Conservation (phyloP, 345 rosid species). For the Erodium maritimum region DNA sequence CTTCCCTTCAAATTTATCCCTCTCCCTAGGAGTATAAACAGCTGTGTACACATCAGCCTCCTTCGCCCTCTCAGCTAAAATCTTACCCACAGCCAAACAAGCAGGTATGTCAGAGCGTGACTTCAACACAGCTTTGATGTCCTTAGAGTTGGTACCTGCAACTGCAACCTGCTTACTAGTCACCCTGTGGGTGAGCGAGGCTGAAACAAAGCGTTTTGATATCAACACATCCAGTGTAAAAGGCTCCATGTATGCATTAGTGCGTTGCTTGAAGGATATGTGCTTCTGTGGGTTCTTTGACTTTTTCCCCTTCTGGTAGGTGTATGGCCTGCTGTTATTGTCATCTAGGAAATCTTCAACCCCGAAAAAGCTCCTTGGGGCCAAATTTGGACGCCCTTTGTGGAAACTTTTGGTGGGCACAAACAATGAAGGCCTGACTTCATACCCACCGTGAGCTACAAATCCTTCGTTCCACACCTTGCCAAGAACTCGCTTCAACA, state of each 20-base stretch:
- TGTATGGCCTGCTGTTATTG: constrained; percentile 75
- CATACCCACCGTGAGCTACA: neutral
- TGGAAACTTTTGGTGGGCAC: neutral
- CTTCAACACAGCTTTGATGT: constrained; percentile 67
- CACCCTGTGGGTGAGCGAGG: constrained; percentile 84
- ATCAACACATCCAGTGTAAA: constrained; percentile 81
- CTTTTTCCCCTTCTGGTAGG: constrained; percentile 71
- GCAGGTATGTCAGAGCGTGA: constrained; percentile 90
- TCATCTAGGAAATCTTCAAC: constrained; percentile 94
- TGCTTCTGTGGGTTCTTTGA: constrained; percentile 76
- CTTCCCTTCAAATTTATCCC: constrained; percentile 94
- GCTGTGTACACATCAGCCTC: constrained; percentile 89
- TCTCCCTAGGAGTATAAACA: constrained; percentile 70
- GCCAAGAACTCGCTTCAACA: neutral
- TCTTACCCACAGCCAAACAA: constrained; percentile 64
- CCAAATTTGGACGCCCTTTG: constrained; percentile 27
- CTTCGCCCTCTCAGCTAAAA: constrained; percentile 69
- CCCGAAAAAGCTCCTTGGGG: constrained; percentile 91
- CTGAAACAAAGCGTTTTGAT: constrained; percentile 85
- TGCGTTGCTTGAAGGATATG: constrained; percentile 72
- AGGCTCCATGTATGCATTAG: constrained; percentile 76
- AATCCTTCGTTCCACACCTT: neutral
- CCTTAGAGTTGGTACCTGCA: constrained; percentile 93
- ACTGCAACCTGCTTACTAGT: constrained; percentile 90
- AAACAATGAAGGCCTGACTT: neutral